Base-by-base conservation (phyloP, 2,329 filamentous ascomycete species). In the Chalara sp. region DNA sequence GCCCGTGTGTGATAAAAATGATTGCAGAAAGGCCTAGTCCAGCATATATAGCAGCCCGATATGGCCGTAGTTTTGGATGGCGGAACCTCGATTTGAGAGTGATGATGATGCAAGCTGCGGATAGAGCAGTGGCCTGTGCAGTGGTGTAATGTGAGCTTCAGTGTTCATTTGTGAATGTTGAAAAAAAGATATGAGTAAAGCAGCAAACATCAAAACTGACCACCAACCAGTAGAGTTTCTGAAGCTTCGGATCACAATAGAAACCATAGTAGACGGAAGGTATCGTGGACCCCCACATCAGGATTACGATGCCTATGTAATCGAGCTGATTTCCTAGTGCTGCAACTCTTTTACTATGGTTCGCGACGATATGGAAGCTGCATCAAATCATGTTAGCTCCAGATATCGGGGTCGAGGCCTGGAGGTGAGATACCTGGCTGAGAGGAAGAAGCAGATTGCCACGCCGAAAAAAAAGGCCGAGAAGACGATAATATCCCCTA, bases 251-350 rank as follows among this genome's bases (percentile, higher is more conserved):
- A 53, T 70, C 67, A 53, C 68, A 72, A 53, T 68, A 72, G 51
- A 72, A 73, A 5, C 65, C 61, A 41, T 71, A 63, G 51, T 72
- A 72, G 32, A 72, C 56, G 0, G 64, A 68, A n/a, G 67, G 66
- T 8, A 71, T 55, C 37, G 70, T 71, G 13, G 63, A 65, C 5
- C 66, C 68, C 44, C 68, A 58, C 39, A 68, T 73, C 39, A 70
- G 61, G 28, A 69, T 44, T 10, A 70, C 57, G 42, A 73, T 71
- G 13, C 64, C 68, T 5, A 64, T 49, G 53, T 66, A 70, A 53
- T 73, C 71, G 2, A 70, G 48, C 5, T 67, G 59, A 7, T 70
- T 58, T 63, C 66, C 70, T 5, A 65, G 53, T 6, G 61, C 56
- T 7, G 66, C 62, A 6, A 65, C 56, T 21, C 21, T 21, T 21